A percentile compares a stretch with the other conserved stretches of the same genome.
phyloP scores from a whole-genome alignment of 2,329 filamentous ascomycete species.

The Aspergillus jensenii region DNA sequence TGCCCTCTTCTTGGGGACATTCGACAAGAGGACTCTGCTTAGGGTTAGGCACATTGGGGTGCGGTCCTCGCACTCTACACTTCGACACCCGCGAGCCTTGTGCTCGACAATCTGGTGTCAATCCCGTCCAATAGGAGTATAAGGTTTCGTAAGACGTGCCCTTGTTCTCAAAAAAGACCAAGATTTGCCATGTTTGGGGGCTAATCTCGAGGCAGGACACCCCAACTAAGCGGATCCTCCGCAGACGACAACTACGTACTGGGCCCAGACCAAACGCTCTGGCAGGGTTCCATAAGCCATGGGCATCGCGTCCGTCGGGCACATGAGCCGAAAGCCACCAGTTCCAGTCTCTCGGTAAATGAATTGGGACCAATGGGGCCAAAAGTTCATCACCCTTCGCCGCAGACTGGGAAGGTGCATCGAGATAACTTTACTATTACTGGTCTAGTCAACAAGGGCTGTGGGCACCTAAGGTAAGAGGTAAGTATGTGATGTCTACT shows the following conservation, averaged over 20 bases:
- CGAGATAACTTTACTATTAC: not conserved
- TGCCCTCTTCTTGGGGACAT: not conserved
- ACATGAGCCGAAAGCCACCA: slow-evolving; percentile 16
- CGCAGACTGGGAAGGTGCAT: slow-evolving; percentile 2
- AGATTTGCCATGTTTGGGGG: slow-evolving; percentile 11
- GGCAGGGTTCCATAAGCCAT: slow-evolving; percentile 17
- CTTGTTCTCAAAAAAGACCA: slow-evolving; percentile 8
- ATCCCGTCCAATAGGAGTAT: not conserved
- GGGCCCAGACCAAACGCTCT: slow-evolving; percentile 17
- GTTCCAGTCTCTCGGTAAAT: slow-evolving; percentile 16
- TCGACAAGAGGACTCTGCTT: not conserved
- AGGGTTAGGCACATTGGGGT: slow-evolving; percentile 11
- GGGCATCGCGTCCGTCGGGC: slow-evolving; percentile 15
- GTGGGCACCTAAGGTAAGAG: not conserved
- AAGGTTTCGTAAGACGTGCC: slow-evolving; percentile 7
- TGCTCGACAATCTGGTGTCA: slow-evolving; percentile 5
- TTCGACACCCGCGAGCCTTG: slow-evolving; percentile 1
- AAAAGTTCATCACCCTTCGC: not conserved
- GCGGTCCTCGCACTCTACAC: not conserved
- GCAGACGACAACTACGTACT: slow-evolving; percentile 1
- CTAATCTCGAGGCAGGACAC: not conserved
- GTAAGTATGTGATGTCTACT: not conserved
- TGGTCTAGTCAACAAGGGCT: slow-evolving; percentile 1
- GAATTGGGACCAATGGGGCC: slow-evolving; percentile 4
- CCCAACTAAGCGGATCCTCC: not conserved